phyloP scores from a whole-genome alignment of 1,284 basidiomycete genomes.

The Ustilago nuda region DNA sequence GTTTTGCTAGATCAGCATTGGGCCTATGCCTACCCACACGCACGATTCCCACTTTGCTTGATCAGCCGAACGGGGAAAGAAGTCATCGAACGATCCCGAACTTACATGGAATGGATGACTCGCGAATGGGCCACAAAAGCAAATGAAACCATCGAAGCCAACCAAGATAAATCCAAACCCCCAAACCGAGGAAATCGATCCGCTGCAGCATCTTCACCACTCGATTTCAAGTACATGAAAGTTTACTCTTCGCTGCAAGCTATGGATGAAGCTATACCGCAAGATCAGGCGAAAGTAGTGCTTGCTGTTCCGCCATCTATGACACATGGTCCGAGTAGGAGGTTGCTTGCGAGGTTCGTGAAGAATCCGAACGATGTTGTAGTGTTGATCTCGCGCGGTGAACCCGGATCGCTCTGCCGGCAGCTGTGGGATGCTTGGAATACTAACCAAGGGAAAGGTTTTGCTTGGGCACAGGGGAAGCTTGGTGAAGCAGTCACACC shows the following conservation, averaged over 20 bases:
- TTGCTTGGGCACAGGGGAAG: conserved; percentile 83
- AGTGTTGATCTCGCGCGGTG: conserved; percentile 71
- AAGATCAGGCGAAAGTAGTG: conserved; percentile 82
- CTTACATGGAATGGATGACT: conserved; percentile 99
- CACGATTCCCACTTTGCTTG: conserved; percentile 78
- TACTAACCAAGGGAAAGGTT: conserved; percentile 79
- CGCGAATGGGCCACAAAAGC: conserved; percentile 78
- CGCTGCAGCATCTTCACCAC: conserved; percentile 44
- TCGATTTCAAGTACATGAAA: conserved; percentile 76
- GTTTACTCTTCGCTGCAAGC: conserved; percentile 87
- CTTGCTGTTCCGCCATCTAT: conserved; percentile 90
- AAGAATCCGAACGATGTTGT: conserved; percentile 74
- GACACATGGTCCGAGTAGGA: conserved; percentile 89
- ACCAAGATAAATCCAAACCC: conserved; percentile 19
- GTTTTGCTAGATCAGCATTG: conserved; percentile 97
- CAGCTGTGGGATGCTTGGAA: conserved; percentile 90
- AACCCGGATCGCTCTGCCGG: conserved; percentile 82
- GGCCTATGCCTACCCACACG: conserved; percentile 81
- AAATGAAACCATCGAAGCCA: conserved; percentile 45
- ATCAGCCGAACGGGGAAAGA: conserved; percentile 90
- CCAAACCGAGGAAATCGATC: conserved; percentile 9
- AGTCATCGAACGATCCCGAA: conserved; percentile 92
- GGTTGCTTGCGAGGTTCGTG: conserved; percentile 85
- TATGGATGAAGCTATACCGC: conserved; percentile 83
- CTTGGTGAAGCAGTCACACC: conserved; percentile 79